phyloP scores from a whole-genome alignment of 2,329 filamentous ascomycete species.

The Fusarium beomiforme region DNA sequence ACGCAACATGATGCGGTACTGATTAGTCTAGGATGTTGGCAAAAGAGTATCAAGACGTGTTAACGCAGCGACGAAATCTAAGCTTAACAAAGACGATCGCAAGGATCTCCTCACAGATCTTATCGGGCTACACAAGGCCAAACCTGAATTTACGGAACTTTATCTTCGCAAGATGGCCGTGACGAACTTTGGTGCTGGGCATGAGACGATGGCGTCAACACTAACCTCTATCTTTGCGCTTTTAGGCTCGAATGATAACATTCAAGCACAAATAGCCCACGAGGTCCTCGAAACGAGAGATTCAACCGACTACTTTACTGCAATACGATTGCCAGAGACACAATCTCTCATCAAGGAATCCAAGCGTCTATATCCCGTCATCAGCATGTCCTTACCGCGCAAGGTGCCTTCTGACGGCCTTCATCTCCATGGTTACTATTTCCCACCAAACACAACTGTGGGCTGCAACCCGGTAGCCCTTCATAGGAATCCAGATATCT shows the following conservation, averaged over 20 bases:
- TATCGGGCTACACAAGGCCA: constrained; percentile 56
- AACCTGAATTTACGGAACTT: constrained; percentile 56
- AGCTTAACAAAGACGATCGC: constrained; percentile 45
- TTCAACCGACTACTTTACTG: constrained; percentile 37
- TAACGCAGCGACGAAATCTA: constrained; percentile 44
- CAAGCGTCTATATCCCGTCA: constrained; percentile 61
- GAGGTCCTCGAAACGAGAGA: constrained; percentile 42
- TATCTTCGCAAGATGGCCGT: constrained; percentile 63
- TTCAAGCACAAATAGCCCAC: constrained; percentile 48
- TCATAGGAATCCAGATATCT: constrained; percentile 61
- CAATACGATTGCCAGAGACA: constrained; percentile 46
- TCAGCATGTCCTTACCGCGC: constrained; percentile 62
- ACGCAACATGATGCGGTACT: not conserved
- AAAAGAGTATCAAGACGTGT: constrained; percentile 49
- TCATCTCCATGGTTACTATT: constrained; percentile 49
- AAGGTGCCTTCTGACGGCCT: constrained; percentile 53
- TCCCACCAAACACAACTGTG: constrained; percentile 59
- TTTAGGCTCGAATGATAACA: constrained; percentile 52
- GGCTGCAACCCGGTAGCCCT: constrained; percentile 62
- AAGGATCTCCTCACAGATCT: constrained; percentile 59
- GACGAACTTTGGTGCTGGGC: constrained; percentile 66
- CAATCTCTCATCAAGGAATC: constrained; percentile 62
- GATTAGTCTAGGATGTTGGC: constrained; percentile 45
- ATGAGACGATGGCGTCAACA: constrained; percentile 64
- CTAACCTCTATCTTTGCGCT: constrained; percentile 60